Percentiles rank a stretch among this genome's conserved stretches.
Conservation (phyloP, 1,284 basidiomycete species). For the Pseudozyma tsukubaensis region DNA sequence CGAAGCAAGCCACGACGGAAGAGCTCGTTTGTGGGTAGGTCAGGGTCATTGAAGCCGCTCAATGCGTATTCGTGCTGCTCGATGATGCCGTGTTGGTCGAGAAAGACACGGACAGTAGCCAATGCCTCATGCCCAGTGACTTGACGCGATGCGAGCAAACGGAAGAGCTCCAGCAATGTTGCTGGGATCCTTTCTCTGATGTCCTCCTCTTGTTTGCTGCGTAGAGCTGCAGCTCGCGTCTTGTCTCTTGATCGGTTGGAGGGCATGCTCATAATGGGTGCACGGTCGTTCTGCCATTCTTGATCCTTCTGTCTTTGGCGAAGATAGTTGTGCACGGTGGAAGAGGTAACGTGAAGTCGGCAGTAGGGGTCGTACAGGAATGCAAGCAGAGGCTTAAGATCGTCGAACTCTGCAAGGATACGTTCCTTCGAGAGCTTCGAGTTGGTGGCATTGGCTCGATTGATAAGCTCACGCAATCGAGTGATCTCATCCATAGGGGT, state of each 20-base stretch:
- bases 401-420: slow-evolving; percentile 35
- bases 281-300: slow-evolving; percentile 39
- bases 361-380: slow-evolving; percentile 45
- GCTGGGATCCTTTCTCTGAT: slow-evolving; percentile 17
- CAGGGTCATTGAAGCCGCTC: slow-evolving; percentile 18
- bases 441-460: slow-evolving; percentile 42
- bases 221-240: slow-evolving; percentile 24
- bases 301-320: slow-evolving; percentile 24
- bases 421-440: slow-evolving; percentile 42
- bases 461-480: slow-evolving; percentile 43
- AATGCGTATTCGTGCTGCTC: slow-evolving; percentile 43
- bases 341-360: slow-evolving; percentile 43
- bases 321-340: slow-evolving; percentile 32
- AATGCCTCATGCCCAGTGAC: slow-evolving; percentile 45
- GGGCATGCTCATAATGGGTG: slow-evolving; percentile 32
- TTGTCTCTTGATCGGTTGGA: slow-evolving; percentile 22
- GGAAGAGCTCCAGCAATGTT: slow-evolving; percentile 36
- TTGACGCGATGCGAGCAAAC: slow-evolving; percentile 26
- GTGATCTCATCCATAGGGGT: slow-evolving; percentile 46
- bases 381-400: slow-evolving; percentile 34
- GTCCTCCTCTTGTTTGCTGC: slow-evolving; percentile 25
- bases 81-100: slow-evolving; percentile 41
- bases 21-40: slow-evolving; percentile 24
- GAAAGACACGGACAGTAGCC: slow-evolving; percentile 37
- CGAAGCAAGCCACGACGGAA: slow-evolving; percentile 28